These are phyloP conservation scores for Inga leiocalycina DNA, from an alignment of 306 rosid species.

Conservation along the genomic window DNA sequence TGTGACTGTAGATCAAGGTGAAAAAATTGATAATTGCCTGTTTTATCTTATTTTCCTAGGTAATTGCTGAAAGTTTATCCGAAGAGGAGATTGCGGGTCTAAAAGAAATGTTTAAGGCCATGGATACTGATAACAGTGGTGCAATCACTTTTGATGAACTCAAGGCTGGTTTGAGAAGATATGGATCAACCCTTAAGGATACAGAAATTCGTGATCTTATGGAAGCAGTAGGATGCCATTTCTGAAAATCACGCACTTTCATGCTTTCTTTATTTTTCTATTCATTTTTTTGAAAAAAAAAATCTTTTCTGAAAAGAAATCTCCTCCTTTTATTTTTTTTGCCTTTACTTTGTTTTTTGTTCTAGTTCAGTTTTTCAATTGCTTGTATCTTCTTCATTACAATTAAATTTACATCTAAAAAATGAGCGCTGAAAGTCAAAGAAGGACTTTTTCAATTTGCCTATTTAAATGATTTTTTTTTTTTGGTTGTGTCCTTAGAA, in stretches of 20 bases:
- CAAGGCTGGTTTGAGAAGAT: conserved; percentile 94
- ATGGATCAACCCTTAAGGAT: conserved; percentile 94
- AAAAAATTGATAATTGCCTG: conserved; percentile 20
- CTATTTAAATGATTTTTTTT: not conserved
- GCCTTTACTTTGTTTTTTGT: not conserved
- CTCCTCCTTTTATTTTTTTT: conserved; percentile 12
- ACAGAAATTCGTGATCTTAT: conserved; percentile 91
- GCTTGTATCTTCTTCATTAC: conserved; percentile 4
- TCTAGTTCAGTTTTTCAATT: conserved; percentile 10
- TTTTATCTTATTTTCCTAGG: conserved; percentile 52
- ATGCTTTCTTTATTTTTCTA: conserved; percentile 9
- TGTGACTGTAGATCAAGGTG: conserved; percentile 16
- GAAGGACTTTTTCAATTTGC: not conserved
- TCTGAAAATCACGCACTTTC: conserved; percentile 15
- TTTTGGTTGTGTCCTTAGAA: conserved; percentile 1
- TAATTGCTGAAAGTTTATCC: conserved; percentile 93
- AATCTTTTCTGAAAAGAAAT: not conserved
- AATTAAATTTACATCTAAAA: conserved; percentile 2
- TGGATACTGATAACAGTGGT: conserved; percentile 97
- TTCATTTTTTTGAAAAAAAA: not conserved
- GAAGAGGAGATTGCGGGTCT: conserved; percentile 98
- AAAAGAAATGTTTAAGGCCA: conserved; percentile 87
- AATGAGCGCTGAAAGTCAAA: not conserved
- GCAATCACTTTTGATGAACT: conserved; percentile 97
- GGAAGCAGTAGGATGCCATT: conserved; percentile 74